These are phyloP conservation scores for Trichoderma guizhouense DNA, from an alignment of 2,329 filamentous ascomycete species.

Conservation along the genomic window DNA sequence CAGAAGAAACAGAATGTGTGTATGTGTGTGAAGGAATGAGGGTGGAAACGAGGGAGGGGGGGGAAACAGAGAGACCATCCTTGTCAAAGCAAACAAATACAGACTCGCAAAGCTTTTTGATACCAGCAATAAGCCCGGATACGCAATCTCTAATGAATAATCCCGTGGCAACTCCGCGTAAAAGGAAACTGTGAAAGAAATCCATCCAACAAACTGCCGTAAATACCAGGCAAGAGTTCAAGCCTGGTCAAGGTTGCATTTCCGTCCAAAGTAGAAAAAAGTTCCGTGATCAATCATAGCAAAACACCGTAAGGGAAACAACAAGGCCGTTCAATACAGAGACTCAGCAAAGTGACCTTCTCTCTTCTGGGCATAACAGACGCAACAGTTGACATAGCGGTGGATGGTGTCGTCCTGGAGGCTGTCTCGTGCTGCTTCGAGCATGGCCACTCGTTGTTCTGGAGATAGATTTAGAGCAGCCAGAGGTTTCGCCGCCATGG, in stretches of 20 bases:
- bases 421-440: constrained; percentile 31
- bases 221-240: background rate
- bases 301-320: background rate
- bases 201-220: background rate
- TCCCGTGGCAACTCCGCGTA: background rate
- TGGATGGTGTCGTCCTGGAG: constrained; percentile 37
- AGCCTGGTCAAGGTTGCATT: background rate
- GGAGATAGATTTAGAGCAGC: constrained; percentile 35
- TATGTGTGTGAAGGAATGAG: background rate
- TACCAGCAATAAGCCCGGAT: constrained; percentile 8
- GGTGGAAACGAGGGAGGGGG: background rate
- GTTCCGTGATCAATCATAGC: constrained; percentile 1
- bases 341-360: background rate
- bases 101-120: constrained; percentile 14
- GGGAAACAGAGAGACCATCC: background rate
- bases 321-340: constrained; percentile 1
- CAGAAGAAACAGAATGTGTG: background rate
- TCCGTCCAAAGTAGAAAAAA: background rate
- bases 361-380: constrained; percentile 44
- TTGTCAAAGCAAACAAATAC: background rate
- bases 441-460: constrained; percentile 35
- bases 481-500: constrained; percentile 41
- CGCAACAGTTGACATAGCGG: constrained; percentile 42
- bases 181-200: background rate
- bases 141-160: constrained; percentile 7